Conservation (phyloP, 371 early-diverging fungal genomes). For the Parasitella parasitica region DNA sequence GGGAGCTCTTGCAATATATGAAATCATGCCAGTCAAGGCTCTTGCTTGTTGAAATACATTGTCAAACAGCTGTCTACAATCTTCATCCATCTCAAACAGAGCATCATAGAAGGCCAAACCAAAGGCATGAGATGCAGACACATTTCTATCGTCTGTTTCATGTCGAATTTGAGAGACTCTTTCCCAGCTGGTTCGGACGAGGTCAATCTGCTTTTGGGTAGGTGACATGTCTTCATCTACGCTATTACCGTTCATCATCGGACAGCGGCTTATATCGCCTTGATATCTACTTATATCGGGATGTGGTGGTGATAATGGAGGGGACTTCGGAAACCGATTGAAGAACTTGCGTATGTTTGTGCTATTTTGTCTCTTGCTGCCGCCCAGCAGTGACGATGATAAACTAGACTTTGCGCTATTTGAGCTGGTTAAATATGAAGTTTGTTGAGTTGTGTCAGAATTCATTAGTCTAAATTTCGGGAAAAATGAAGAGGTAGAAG, state of each 20-base stretch:
- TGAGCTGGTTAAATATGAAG: not conserved
- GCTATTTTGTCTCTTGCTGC: not conserved
- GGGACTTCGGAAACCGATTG: conserved; percentile 6
- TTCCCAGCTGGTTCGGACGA: conserved; percentile 42
- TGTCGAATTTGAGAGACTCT: conserved; percentile 34
- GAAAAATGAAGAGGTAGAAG: not conserved
- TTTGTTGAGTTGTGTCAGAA: not conserved
- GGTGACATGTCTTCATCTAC: conserved; percentile 17
- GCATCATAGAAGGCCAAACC: conserved; percentile 44
- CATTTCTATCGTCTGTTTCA: conserved; percentile 24
- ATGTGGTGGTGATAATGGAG: not conserved
- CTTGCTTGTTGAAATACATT: conserved; percentile 47
- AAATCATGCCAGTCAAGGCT: conserved; percentile 47
- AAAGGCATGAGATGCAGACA: conserved; percentile 47
- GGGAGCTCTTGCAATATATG: conserved; percentile 38
- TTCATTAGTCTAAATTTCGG: not conserved
- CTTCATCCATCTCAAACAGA: conserved; percentile 33
- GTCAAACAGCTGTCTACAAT: conserved; percentile 22
- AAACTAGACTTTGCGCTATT: not conserved
- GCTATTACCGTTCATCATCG: not conserved
- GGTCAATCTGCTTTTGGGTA: conserved; percentile 31
- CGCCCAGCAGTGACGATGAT: not conserved
- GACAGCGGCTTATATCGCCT: not conserved
- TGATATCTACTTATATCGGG: not conserved
- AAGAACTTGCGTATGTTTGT: conserved; percentile 8